Conservation (phyloP, 2,329 filamentous ascomycete species). For the Cytospora piceicola region DNA sequence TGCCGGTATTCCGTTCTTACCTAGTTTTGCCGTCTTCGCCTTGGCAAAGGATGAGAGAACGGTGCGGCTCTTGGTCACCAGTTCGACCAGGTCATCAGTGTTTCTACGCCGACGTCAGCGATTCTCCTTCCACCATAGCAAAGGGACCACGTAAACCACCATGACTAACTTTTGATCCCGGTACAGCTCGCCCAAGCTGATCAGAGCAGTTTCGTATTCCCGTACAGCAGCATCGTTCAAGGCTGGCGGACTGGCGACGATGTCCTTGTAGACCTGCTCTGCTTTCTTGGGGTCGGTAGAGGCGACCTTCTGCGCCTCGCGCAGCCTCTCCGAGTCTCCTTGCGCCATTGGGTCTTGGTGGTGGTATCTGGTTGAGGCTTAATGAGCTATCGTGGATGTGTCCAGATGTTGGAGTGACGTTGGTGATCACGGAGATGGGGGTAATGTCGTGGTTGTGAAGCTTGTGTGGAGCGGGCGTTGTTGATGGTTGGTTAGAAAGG, state of each 20-base stretch:
- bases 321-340: slow-evolving; percentile 69
- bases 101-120: slow-evolving; percentile 55
- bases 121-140: slow-evolving; percentile 14
- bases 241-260: slow-evolving; percentile 82
- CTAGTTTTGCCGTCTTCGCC: slow-evolving; percentile 97
- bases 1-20: slow-evolving; percentile 58
- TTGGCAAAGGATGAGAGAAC: slow-evolving; percentile 96
- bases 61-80: slow-evolving; percentile 87
- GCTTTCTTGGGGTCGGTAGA: slow-evolving; percentile 83
- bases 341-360: slow-evolving; percentile 52
- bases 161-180: slow-evolving; percentile 79
- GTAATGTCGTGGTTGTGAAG: slow-evolving; percentile 6
- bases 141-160: neutral
- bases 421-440: slow-evolving; percentile 1
- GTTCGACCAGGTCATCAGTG: slow-evolving; percentile 80
- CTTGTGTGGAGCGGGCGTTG: slow-evolving; percentile 8
- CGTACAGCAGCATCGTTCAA: slow-evolving; percentile 83
- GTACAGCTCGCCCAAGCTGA: slow-evolving; percentile 90
- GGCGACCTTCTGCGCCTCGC: slow-evolving; percentile 83
- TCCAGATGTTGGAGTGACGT: neutral
- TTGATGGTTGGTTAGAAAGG: slow-evolving; percentile 12
- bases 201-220: slow-evolving; percentile 88
- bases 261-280: slow-evolving; percentile 85
- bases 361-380: slow-evolving; percentile 4
- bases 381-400: neutral